Evolutionary conservation across 2,329 filamentous ascomycete species (phyloP), one percentile per base, ranked within the genome.

Genomic region (Neoascochyta sp.): DNA sequence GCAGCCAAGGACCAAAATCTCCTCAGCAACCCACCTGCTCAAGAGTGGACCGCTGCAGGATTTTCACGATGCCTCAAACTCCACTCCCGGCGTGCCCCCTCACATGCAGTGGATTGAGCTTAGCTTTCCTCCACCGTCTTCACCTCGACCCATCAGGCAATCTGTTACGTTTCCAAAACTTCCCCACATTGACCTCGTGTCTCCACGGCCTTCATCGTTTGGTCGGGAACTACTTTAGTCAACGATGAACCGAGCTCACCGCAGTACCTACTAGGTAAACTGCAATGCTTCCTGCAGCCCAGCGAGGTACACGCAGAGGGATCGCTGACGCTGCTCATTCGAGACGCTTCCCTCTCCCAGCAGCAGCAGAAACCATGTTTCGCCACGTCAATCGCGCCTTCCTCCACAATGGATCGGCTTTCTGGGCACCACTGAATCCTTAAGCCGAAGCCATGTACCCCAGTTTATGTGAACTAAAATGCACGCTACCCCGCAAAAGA

Each of bases 151-250:
- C 29, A 34, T 52, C 46, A 47, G 40, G 47, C 41, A 56, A 54
- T 54, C 45, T 59, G 36, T 61, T 61, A 61, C 57, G 57, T 61
- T 53, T 60, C 35, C 33, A 33, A 54, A 58, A 49, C 47, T 57
- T 58, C 54, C 56, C 53, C 56, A 54, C 49, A 45, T 50, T 55
- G 50, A 24, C 42, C 32, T 47, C 49, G 21, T 31, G 29, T 44
- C 41, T 50, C 43, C 50, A 46, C 44, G 46, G 32, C 28, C 41
- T 36, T 39, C 32, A 43, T 36, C 41, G 37, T 42, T 41, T 33
- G 40, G 27, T 36, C 49, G 52, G 55, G 45, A 52, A 41, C 56
- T 54, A 57, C 36, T 47, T 47, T 58, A 55, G 57, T 48, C 36
- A 46, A 36, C 26, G 28, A 36, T 34, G 40, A 45, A 42, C 37